phyloP scores from a whole-genome alignment of 768 basidiomycete species.

The Tulasnella sp. region DNA sequence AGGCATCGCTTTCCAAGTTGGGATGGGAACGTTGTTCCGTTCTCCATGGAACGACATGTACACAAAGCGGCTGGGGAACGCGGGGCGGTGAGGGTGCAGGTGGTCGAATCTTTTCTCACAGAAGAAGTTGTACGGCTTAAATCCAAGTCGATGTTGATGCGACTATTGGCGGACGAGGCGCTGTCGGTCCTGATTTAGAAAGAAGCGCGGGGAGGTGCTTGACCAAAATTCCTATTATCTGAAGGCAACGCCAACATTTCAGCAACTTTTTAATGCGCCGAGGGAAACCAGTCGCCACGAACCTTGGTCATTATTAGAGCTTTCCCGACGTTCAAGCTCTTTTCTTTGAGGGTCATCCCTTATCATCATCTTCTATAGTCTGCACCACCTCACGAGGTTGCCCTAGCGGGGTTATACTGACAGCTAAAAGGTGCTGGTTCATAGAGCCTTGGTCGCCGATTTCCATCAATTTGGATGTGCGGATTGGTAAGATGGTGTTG shows the following conservation, averaged over 20 bases:
- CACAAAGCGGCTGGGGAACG: background rate
- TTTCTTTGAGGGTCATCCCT: background rate
- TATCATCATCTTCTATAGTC: background rate
- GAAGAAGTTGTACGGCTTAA: background rate
- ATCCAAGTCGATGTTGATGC: background rate
- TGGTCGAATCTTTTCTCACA: background rate
- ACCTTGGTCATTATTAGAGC: slow-evolving; percentile 27
- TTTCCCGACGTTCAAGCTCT: slow-evolving; percentile 8
- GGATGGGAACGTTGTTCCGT: background rate
- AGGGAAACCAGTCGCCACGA: no score
- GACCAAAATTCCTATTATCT: slow-evolving; percentile 24
- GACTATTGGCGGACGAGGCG: background rate
- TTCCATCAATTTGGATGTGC: background rate
- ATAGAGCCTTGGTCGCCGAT: background rate
- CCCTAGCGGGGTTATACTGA: background rate
- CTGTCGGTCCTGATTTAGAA: slow-evolving; percentile 8
- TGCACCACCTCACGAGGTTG: no score
- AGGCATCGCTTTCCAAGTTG: background rate
- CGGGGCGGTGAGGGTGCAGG: background rate
- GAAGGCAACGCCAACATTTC: no score
- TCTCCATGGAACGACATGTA: background rate
- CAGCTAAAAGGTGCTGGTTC: background rate
- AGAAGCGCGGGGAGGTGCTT: slow-evolving; percentile 6
- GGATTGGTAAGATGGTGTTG: background rate
- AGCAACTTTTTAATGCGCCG: no score